Conservation (phyloP, 257 asterid genomes). For the Agastache rugosa region DNA sequence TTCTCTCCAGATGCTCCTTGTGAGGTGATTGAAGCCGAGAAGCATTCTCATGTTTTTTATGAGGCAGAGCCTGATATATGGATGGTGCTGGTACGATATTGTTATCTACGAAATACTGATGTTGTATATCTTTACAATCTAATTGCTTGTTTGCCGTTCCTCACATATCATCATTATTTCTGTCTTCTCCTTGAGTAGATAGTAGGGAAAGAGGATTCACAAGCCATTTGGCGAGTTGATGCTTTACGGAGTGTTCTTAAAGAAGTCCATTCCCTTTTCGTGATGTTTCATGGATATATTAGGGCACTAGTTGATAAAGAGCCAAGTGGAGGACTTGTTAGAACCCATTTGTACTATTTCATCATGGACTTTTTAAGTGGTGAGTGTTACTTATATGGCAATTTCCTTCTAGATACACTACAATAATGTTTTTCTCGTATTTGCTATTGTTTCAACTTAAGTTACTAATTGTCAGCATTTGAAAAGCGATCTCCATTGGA, state of each 20-base stretch:
- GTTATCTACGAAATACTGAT: background rate
- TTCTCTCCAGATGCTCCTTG: constrained; percentile 96
- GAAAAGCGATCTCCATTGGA: constrained; percentile 92
- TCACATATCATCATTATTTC: constrained; percentile 30
- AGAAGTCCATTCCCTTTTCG: constrained; percentile 89
- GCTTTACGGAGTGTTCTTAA: constrained; percentile 74
- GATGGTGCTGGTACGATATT: constrained; percentile 93
- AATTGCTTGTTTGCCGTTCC: constrained; percentile 14
- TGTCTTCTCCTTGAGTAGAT: constrained; percentile 58
- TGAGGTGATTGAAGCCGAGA: constrained; percentile 94
- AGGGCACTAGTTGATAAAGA: constrained; percentile 87
- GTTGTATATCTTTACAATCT: constrained; percentile 6
- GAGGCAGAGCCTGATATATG: constrained; percentile 98
- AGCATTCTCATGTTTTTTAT: constrained; percentile 87
- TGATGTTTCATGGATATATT: constrained; percentile 89
- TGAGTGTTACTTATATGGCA: constrained; percentile 53
- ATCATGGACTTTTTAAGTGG: constrained; percentile 94
- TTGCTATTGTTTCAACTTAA: constrained; percentile 70
- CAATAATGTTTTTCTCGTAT: constrained; percentile 38
- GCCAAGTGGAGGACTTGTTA: constrained; percentile 82
- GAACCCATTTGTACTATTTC: constrained; percentile 81
- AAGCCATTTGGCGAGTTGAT: constrained; percentile 83
- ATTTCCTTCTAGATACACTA: constrained; percentile 43
- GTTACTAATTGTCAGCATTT: constrained; percentile 96
- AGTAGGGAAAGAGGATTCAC: constrained; percentile 76